Evolutionary conservation across 768 basidiomycete genomes (phyloP).

Genomic region (Grammothele lineata): DNA sequence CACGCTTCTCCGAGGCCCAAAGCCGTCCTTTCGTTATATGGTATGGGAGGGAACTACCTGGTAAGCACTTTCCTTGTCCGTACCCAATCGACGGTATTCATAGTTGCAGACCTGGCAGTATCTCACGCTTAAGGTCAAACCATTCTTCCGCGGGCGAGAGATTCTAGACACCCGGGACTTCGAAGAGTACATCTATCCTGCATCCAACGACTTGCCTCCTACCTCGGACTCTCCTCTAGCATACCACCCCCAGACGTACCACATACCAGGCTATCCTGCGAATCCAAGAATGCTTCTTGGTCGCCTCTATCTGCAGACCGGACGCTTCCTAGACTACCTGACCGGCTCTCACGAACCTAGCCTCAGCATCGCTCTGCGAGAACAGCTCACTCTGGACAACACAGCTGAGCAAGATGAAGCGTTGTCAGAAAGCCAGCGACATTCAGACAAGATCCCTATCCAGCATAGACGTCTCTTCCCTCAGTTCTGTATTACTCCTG

Average conservation of each 20-base stretch:
- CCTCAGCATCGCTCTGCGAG: slow-evolving; percentile 41
- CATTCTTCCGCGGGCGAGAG: slow-evolving; percentile 54
- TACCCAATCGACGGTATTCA: too few relatives aligned
- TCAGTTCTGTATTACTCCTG: slow-evolving; percentile 32
- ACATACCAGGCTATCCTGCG: slow-evolving; percentile 54
- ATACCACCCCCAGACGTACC: slow-evolving; percentile 41
- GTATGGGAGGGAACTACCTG: slow-evolving; percentile 58
- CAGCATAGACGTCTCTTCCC: slow-evolving; percentile 40
- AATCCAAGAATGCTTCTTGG: slow-evolving; percentile 58
- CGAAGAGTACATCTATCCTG: slow-evolving; percentile 44
- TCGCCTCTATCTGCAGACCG: slow-evolving; percentile 57
- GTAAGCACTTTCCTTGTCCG: slow-evolving; percentile 19
- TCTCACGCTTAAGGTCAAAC: slow-evolving; percentile 40
- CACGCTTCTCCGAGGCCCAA: slow-evolving; percentile 51
- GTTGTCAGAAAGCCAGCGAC: neutral
- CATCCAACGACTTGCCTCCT: slow-evolving; percentile 19
- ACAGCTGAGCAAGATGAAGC: neutral
- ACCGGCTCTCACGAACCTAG: slow-evolving; percentile 42
- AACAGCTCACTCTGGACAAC: neutral
- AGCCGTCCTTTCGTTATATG: slow-evolving; percentile 56
- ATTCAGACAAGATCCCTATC: slow-evolving; percentile 23
- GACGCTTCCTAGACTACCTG: slow-evolving; percentile 53
- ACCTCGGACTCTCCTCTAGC: slow-evolving; percentile 41
- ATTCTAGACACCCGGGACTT: slow-evolving; percentile 47
- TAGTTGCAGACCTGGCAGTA: slow-evolving; percentile 44